A percentile compares a stretch with the other conserved stretches of the same genome.
Evolutionary conservation across 2,329 filamentous ascomycete genomes (phyloP).

Genomic region (Penicillium sp.): DNA sequence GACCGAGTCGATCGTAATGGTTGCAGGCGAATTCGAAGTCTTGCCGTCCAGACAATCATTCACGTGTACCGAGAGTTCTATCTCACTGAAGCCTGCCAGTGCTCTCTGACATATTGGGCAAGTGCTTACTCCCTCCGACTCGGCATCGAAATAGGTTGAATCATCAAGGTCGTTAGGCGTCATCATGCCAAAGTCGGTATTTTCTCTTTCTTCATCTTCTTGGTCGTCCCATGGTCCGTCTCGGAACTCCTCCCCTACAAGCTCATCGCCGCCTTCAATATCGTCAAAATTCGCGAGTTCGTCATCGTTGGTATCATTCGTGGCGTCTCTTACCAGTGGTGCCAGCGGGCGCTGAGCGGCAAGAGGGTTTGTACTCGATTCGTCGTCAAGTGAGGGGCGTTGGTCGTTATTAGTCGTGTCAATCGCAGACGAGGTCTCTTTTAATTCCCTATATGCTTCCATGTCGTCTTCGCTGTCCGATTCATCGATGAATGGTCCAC

Average conservation of each 20-base stretch:
- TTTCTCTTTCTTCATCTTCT: conserved; percentile 43
- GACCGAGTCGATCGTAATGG: neutral
- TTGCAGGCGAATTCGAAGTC: conserved; percentile 62
- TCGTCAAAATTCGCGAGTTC: conserved; percentile 63
- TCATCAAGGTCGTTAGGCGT: conserved; percentile 38
- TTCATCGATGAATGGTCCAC: conserved; percentile 51
- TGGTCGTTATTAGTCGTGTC: conserved; percentile 9
- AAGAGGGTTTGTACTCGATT: conserved; percentile 23
- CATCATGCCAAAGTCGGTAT: conserved; percentile 27
- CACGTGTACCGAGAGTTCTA: conserved; percentile 79
- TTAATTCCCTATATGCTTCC: conserved; percentile 33
- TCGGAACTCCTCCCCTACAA: conserved; percentile 68
- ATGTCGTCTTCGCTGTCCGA: conserved; percentile 62
- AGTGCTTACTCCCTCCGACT: conserved; percentile 37
- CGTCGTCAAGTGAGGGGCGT: conserved; percentile 17
- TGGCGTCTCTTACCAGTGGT: conserved; percentile 58
- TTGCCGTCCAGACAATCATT: conserved; percentile 91
- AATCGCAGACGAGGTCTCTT: conserved; percentile 17
- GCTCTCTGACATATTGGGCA: conserved; percentile 81
- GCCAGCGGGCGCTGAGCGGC: conserved; percentile 37
- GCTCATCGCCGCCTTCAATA: conserved; percentile 67
- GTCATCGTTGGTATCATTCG: conserved; percentile 52
- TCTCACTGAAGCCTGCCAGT: conserved; percentile 63
- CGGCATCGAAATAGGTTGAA: conserved; percentile 23
- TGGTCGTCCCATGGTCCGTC: conserved; percentile 68